phyloP scores from a whole-genome alignment of 2,329 filamentous ascomycete genomes.

The Penicillium psychrosexuale region DNA sequence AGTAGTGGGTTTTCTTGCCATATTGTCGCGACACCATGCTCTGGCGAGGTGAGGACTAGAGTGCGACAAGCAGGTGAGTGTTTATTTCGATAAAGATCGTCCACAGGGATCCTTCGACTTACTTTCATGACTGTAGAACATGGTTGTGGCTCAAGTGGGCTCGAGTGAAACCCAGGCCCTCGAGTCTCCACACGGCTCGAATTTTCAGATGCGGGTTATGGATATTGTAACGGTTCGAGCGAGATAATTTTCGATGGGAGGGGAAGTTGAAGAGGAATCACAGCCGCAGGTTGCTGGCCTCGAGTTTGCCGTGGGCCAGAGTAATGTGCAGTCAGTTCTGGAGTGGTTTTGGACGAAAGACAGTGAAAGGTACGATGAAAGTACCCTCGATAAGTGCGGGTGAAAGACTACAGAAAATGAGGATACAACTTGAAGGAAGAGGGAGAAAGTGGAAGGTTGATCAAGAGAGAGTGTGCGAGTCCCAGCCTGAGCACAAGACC shows the following conservation, averaged over 20 bases:
- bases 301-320: background rate
- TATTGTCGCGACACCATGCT: slow-evolving; percentile 90
- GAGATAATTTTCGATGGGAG: background rate
- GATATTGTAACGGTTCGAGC: background rate
- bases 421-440: background rate
- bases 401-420: background rate
- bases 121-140: slow-evolving; percentile 98
- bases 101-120: slow-evolving; percentile 34
- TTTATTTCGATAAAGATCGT: background rate
- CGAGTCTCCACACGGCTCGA: background rate
- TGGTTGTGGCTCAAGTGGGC: slow-evolving; percentile 38
- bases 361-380: background rate
- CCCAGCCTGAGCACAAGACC: background rate
- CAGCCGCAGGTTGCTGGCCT: background rate
- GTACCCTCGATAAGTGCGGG: background rate
- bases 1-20: slow-evolving; percentile 59
- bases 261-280: background rate
- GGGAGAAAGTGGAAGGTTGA: background rate
- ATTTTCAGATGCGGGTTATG: background rate
- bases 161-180: background rate
- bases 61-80: slow-evolving; percentile 19
- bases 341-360: background rate
- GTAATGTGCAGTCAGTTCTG: background rate
- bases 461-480: background rate
- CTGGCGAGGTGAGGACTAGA: slow-evolving; percentile 72